These are phyloP conservation scores for Aspergillus texensis DNA, from an alignment of 2,329 filamentous ascomycete genomes.

Conservation along the genomic window DNA sequence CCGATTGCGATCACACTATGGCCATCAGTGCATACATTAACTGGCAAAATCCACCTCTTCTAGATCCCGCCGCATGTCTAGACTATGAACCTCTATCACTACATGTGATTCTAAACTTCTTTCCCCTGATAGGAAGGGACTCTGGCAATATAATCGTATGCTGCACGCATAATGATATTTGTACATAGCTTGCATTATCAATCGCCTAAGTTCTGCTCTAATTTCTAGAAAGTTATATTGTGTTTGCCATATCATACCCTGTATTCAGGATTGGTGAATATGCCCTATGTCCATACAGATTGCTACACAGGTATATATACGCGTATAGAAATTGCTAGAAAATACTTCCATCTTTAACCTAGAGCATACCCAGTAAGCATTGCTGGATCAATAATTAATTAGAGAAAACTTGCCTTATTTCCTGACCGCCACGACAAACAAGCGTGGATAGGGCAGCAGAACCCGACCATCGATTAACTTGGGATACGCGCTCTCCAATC, in stretches of 20 bases:
- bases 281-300: background rate
- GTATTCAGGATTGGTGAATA: background rate
- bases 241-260: background rate
- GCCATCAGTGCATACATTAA: background rate
- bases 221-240: no score
- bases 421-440: conserved; percentile 57
- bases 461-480: conserved; percentile 55
- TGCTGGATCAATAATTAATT: background rate
- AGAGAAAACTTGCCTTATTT: background rate
- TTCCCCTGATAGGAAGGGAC: background rate
- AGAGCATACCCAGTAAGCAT: background rate
- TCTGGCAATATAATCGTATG: background rate
- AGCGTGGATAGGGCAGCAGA: conserved; percentile 57
- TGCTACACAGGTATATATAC: background rate
- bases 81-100: background rate
- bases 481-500: conserved; percentile 50
- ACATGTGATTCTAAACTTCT: background rate
- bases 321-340: background rate
- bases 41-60: background rate
- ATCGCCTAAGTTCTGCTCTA: no score
- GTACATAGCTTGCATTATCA: background rate
- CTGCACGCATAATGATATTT: background rate
- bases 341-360: background rate
- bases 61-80: background rate
- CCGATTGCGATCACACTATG: background rate